A percentile compares a stretch with the other conserved stretches of the same genome.
Evolutionary conservation across 1,284 basidiomycete genomes (phyloP).

Genomic region (Cutaneotrichosporon curvatum): DNA sequence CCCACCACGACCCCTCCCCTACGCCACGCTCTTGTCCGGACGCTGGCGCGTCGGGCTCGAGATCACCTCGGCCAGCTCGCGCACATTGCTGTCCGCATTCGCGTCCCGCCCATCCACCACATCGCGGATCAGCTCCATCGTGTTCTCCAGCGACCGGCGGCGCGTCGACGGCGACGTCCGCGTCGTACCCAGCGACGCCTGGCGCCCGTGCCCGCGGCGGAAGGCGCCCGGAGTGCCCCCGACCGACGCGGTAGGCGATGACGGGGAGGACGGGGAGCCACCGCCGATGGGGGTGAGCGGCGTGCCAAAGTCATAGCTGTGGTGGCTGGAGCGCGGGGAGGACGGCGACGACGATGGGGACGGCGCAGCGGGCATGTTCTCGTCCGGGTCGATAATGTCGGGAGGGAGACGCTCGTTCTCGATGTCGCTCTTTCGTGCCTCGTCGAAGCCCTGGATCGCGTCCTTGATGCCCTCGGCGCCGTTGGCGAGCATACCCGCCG

Average conservation of each 20-base stretch:
- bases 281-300: conserved; percentile 8
- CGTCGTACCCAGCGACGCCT: conserved; percentile 89
- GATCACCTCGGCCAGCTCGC: conserved; percentile 45
- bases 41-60: conserved; percentile 32
- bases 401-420: conserved; percentile 97
- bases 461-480: conserved; percentile 96
- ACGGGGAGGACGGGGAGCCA: conserved; percentile 38
- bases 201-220: conserved; percentile 64
- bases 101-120: conserved; percentile 64
- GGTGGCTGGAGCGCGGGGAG: conserved; percentile 29
- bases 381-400: conserved; percentile 71
- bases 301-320: conserved; percentile 20
- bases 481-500: conserved; percentile 77
- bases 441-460: conserved; percentile 86
- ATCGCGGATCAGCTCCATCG: conserved; percentile 88
- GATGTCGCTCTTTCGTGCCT: conserved; percentile 98
- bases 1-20: too few relatives aligned
- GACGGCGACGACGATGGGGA: conserved; percentile 44
- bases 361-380: conserved; percentile 50
- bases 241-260: conserved; percentile 29
- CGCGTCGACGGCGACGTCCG: conserved; percentile 91
- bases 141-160: conserved; percentile 87
- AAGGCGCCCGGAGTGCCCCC: conserved; percentile 32
- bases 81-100: conserved; percentile 37
- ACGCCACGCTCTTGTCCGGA: conserved; percentile 16